A percentile compares a stretch with the other conserved stretches of the same genome.
These are phyloP conservation scores for Neofusicoccum parvum DNA, from an alignment of 2,329 filamentous ascomycete genomes.

Conservation along the genomic window DNA sequence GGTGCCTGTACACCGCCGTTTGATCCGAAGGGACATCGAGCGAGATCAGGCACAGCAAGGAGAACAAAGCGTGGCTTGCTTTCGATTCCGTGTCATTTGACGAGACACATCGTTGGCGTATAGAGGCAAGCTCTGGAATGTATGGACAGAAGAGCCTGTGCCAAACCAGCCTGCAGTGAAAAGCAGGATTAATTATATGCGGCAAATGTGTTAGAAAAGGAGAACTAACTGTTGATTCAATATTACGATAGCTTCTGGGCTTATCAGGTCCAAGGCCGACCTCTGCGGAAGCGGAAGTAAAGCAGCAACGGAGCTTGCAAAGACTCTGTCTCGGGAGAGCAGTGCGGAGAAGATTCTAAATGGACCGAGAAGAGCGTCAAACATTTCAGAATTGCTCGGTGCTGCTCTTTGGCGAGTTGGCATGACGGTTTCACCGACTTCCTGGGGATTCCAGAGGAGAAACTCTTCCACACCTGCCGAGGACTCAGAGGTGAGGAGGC, in stretches of 20 bases:
- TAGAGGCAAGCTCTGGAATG: background rate
- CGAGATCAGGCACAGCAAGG: background rate
- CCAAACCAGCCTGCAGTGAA: background rate
- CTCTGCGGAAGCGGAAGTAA: background rate
- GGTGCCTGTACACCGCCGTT: background rate
- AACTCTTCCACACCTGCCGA: background rate
- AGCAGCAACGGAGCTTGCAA: background rate
- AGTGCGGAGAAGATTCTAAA: background rate
- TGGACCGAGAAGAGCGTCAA: background rate
- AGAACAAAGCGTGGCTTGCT: background rate
- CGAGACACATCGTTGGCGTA: background rate
- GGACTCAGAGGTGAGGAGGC: no score
- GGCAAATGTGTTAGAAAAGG: background rate
- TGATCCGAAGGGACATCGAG: background rate
- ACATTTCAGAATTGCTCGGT: background rate
- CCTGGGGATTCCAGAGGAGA: background rate
- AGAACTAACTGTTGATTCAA: background rate
- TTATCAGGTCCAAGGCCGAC: background rate
- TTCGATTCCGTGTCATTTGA: background rate
- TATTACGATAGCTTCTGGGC: background rate
- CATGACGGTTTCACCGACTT: background rate
- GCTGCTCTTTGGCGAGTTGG: background rate
- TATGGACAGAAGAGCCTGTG: background rate
- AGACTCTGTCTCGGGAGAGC: background rate
- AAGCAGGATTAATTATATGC: background rate